phyloP scores from a whole-genome alignment of 140 eudicot genomes.

The Bidens hawaiensis region DNA sequence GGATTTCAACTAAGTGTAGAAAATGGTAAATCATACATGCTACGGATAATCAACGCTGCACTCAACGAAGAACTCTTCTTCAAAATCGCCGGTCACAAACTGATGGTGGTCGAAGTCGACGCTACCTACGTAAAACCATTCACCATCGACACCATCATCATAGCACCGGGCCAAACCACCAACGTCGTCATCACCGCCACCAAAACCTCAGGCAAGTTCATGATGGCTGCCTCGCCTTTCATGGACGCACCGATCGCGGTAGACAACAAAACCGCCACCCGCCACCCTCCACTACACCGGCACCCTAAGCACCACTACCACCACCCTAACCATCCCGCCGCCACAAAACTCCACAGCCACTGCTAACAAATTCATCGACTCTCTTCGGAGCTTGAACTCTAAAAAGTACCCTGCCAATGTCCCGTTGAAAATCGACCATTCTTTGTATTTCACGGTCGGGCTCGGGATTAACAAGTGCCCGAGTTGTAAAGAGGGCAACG shows the following conservation, averaged over 20 bases:
- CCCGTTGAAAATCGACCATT: slow-evolving; percentile 53
- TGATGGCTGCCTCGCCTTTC: slow-evolving; percentile 65
- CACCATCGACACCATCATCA: slow-evolving; percentile 49
- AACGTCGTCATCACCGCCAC: slow-evolving; percentile 50
- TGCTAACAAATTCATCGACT: slow-evolving; percentile 52
- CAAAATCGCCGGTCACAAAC: slow-evolving; percentile 76
- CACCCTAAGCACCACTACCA: slow-evolving; percentile 34
- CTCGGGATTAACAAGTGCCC: slow-evolving; percentile 68
- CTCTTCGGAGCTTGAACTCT: slow-evolving; percentile 63
- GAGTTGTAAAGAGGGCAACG: slow-evolving; percentile 57
- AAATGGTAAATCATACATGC: slow-evolving; percentile 65
- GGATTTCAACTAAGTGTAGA: slow-evolving; percentile 51
- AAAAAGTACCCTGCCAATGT: slow-evolving; percentile 58
- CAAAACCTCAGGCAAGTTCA: slow-evolving; percentile 44
- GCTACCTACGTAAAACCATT: slow-evolving; percentile 82
- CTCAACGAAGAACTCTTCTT: slow-evolving; percentile 91
- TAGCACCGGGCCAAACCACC: slow-evolving; percentile 87
- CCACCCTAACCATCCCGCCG: slow-evolving; percentile 47
- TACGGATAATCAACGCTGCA: slow-evolving; percentile 76
- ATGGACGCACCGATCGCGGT: slow-evolving; percentile 64
- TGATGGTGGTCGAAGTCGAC: slow-evolving; percentile 78
- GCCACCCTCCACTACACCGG: slow-evolving; percentile 71
- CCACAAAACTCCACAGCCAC: slow-evolving; percentile 60
- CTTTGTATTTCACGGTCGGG: slow-evolving; percentile 59
- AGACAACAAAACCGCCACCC: slow-evolving; percentile 64